Percentiles rank a stretch among this genome's conserved stretches.
These are phyloP conservation scores for Syzygium oleosum DNA, from an alignment of 345 rosid genomes.

Conservation along the genomic window DNA sequence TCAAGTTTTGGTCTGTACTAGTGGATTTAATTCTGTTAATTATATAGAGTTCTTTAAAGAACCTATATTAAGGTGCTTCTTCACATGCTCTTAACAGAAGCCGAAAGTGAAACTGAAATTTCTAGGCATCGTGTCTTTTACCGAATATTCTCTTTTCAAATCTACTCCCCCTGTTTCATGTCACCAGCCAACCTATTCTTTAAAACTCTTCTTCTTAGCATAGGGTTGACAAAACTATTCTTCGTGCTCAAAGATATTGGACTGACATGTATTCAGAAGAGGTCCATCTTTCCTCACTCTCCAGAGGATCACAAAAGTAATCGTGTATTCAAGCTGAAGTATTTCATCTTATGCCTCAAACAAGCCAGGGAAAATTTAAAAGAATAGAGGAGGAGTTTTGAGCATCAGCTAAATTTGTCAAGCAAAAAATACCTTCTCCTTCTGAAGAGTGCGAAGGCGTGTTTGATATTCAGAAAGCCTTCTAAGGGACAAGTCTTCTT, in stretches of 20 bases:
- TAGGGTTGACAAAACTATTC: background rate
- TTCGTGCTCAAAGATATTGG: background rate
- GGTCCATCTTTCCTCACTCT: background rate
- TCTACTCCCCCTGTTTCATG: background rate
- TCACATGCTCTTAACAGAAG: background rate
- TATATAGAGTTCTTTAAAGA: background rate
- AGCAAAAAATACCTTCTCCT: conserved; percentile 59
- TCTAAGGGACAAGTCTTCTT: conserved; percentile 75
- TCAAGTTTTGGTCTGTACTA: background rate
- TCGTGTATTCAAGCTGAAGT: background rate
- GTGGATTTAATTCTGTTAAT: background rate
- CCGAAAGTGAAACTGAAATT: background rate
- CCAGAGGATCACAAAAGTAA: background rate
- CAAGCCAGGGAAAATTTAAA: background rate
- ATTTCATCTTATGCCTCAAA: background rate
- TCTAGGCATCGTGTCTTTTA: background rate
- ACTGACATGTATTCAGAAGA: background rate
- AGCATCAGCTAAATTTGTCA: background rate
- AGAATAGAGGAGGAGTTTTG: background rate
- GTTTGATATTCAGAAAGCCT: conserved; percentile 79
- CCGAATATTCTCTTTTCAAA: background rate
- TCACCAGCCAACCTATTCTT: background rate
- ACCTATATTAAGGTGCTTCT: background rate
- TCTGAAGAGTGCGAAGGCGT: conserved; percentile 71
- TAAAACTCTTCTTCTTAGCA: background rate